Base-by-base conservation (phyloP, 495 filamentous ascomycete species). In the Neurospora sp. region DNA sequence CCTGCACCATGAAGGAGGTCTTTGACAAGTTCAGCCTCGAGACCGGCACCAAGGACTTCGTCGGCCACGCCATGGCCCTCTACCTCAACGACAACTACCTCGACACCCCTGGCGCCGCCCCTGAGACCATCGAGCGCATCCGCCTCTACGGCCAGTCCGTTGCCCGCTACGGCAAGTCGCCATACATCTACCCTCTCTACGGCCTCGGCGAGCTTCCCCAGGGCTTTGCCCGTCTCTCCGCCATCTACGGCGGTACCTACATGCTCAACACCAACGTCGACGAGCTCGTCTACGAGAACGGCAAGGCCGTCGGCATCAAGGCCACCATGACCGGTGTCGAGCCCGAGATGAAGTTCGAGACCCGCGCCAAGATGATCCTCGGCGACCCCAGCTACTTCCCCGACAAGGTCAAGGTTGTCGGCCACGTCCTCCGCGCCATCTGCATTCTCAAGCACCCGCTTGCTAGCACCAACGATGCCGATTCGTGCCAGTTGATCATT, bases 111-210 rank as follows among this genome's bases (percentile, higher is more conserved):
- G 95, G 95, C 75, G 82, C 83, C 77, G 94, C 96, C 60, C 88
- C 92, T 77, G 96, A 98, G 79, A 90, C 93, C 70, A 93, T 98
- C 79, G 90, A 93, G 81, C 94, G 94, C 75, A 97, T 98, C 81
- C 90, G 93, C 75, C 88, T 99, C 71, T 99, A 99, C 83, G 96
- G 95, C 77, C 98, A 97, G 86, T 97, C 93, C 37, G 97, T 99
- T 87, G 94, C 96, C 42, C 91, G 96, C 75, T 98, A 98, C 84
- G 96, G 96, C 81, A 98, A 97, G 84, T 97, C 95, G 23, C 96
- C 96, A 18, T 99, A 99, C 85, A 98, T 99, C 85, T 99, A 98
- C 86, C 96, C 96, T 23, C 91, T 98, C 14, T 98, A 99, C 83
- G 96, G 96, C 73, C 89, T 99, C 31, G 96, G 96, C 78, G 96